Conservation (phyloP, 148 eudicot species). For the Gaultheria prostrata region DNA sequence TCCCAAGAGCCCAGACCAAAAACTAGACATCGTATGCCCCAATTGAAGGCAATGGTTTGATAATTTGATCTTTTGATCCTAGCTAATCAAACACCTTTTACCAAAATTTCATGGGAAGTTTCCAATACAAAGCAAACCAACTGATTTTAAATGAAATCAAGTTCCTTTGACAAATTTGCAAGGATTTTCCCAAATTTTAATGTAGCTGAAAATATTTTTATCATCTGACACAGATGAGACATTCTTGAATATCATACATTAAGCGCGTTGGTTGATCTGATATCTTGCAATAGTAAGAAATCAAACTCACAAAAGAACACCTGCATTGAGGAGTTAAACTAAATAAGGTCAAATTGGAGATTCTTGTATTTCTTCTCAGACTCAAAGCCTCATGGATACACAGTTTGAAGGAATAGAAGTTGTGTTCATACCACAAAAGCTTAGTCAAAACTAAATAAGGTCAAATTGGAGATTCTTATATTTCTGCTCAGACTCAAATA, state of each 20-base stretch:
- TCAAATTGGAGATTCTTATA: neutral
- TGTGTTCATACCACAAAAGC: slow-evolving; percentile 51
- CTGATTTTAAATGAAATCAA: neutral
- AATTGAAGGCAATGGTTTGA: neutral
- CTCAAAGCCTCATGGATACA: slow-evolving; percentile 8
- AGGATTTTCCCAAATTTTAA: neutral
- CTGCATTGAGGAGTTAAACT: neutral
- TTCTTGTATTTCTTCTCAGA: neutral
- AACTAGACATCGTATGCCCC: neutral
- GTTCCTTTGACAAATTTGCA: too few relatives aligned
- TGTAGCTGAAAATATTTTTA: neutral
- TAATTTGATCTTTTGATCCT: neutral
- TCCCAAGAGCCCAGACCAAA: neutral
- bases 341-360: neutral
- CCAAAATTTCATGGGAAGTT: neutral
- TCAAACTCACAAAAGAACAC: neutral
- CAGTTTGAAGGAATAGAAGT: neutral
- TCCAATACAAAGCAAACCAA: neutral
- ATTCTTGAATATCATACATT: neutral
- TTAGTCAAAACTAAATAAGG: slow-evolving; percentile 17
- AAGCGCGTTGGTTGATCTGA: neutral
- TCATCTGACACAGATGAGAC: neutral
- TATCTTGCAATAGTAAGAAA: neutral
- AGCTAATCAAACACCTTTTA: neutral
- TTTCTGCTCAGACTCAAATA: neutral